Conservation (phyloP, 2,329 filamentous ascomycete genomes). For the Botrytis porri region DNA sequence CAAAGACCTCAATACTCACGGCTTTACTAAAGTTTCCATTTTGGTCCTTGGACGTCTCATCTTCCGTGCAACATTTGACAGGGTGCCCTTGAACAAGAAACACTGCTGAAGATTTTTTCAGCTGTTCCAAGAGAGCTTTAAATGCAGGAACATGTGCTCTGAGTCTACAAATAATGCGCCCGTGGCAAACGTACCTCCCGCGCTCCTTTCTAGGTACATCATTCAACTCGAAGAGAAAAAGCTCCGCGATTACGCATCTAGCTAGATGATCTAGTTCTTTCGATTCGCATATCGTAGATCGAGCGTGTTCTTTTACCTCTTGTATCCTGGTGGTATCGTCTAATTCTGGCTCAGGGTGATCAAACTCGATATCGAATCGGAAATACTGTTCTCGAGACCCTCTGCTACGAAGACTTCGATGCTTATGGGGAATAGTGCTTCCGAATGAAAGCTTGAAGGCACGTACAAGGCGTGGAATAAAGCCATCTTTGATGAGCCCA, state of each 20-base stretch:
- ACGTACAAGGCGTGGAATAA: neutral
- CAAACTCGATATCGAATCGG: neutral
- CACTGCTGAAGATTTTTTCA: neutral
- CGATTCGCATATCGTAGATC: neutral
- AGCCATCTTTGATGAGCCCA: constrained; percentile 14
- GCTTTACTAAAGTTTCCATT: neutral
- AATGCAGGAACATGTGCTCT: neutral
- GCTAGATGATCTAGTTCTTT: neutral
- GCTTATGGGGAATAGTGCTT: neutral
- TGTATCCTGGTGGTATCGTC: neutral
- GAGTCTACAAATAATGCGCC: neutral
- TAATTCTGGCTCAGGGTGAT: neutral
- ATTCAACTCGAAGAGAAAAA: neutral
- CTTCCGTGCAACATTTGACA: neutral
- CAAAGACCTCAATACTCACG: neutral
- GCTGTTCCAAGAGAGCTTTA: neutral
- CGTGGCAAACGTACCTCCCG: neutral
- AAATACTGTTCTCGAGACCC: neutral
- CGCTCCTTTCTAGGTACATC: neutral
- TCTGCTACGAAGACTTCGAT: neutral
- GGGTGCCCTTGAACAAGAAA: neutral
- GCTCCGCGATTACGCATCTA: neutral
- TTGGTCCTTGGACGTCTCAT: neutral
- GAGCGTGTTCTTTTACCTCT: neutral
- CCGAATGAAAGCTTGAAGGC: neutral